Evolutionary conservation across 2,329 filamentous ascomycete genomes (phyloP).

Genomic region (Penicillium sp.): DNA sequence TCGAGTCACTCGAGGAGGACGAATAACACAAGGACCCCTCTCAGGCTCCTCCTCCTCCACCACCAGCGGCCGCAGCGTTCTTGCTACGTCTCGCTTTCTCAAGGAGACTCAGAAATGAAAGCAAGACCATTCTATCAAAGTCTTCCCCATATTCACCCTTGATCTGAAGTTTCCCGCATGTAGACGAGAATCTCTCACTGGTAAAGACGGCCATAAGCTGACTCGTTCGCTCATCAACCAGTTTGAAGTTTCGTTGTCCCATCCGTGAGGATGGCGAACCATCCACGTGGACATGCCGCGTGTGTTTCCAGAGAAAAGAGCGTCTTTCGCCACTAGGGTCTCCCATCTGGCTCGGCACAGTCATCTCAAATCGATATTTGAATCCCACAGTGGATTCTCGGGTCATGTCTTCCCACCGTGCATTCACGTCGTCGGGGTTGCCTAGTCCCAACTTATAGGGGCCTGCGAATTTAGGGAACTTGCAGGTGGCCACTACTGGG

Average conservation of each 20-base stretch:
- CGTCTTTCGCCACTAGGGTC: slow-evolving; percentile 6
- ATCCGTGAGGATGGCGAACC: slow-evolving; percentile 9
- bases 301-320: slow-evolving; percentile 28
- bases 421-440: slow-evolving; percentile 17
- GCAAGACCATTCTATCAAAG: slow-evolving; percentile 18
- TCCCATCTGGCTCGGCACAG: slow-evolving; percentile 1
- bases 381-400: slow-evolving; percentile 16
- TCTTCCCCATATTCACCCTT: slow-evolving; percentile 12
- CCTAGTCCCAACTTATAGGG: slow-evolving; percentile 27
- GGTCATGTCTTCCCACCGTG: slow-evolving; percentile 27
- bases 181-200: slow-evolving; percentile 4
- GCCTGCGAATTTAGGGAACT: slow-evolving; percentile 22
- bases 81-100: slow-evolving; percentile 12
- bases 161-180: slow-evolving; percentile 16
- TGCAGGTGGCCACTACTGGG: slow-evolving; percentile 21
- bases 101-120: slow-evolving; percentile 16
- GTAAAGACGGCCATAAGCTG: slow-evolving; percentile 18
- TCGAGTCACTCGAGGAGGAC: not conserved
- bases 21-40: not conserved
- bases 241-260: slow-evolving; percentile 29
- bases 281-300: slow-evolving; percentile 21
- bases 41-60: slow-evolving; percentile 12
- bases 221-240: slow-evolving; percentile 16
- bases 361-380: slow-evolving; percentile 24
- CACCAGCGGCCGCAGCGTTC: slow-evolving; percentile 3